Base-by-base conservation (phyloP, 2,329 filamentous ascomycete genomes). In the Eutypella sp. region DNA sequence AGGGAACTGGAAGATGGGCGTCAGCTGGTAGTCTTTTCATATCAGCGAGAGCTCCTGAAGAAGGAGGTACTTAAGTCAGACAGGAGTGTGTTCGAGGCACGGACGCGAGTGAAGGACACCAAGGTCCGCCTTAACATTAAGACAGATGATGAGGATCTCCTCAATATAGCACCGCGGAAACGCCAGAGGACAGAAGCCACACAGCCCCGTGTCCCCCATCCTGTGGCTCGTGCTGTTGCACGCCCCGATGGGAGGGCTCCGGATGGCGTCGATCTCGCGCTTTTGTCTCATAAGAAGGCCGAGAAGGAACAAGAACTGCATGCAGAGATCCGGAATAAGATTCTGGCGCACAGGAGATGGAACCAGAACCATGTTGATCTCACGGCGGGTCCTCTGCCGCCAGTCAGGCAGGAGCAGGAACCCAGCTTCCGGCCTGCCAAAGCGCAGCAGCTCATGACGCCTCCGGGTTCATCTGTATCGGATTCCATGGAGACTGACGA, bases 121-220 rank as follows among this genome's bases (percentile, higher is more conserved):
- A 97, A 97, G 76, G 76, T 88, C 62, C 87, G 87, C 60, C 79
- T 96, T 53, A 84, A 85, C 57, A 92, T 97, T 74, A 95, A 93
- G 70, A 84, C 82, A 56, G 88, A 95, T 60, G 93, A 97, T 60
- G 92, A 97, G 59, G 90, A 96, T 64, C 79, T 96, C 60, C 53
- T 96, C 71, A 95, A 95, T 70, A 88, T 93, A 66, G 95, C 93
- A 73, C 81, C 87, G 56, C 85, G 85, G 60, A 90, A 89, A 69
- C 58, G 61, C 29, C 57, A 51, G n/a, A 59, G 53, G 41, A 82
- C 83, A 61, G 86, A 86, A 66, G 72, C 74, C 1, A 66, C 74
- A 47, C 85, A 88, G 44, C 72, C 72, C 53, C 71, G 72, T 46
- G 71, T 81, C 61, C 71, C 81, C 47, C 77, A 78, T 50, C 73